Evolutionary conservation across 2,329 filamentous ascomycete genomes (phyloP), one percentile per base, ranked within the genome.

Genomic region (Fusarium austroafricanum): DNA sequence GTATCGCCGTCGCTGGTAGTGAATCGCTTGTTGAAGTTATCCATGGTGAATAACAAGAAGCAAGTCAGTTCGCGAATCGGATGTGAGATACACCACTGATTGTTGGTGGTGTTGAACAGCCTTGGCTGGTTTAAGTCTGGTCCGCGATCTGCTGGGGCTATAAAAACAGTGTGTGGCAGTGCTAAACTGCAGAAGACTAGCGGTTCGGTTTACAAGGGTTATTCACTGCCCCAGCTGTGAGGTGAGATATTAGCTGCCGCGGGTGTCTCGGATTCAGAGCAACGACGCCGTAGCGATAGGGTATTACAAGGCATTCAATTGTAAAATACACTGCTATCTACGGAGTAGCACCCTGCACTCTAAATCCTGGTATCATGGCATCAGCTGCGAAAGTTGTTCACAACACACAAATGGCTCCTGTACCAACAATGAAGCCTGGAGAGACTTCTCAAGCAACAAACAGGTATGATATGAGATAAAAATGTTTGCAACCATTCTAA

Each of bases 21-120:
- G 6, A 65, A 50, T 2, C 14, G 21, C 4, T 65, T 65, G 10
- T 53, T 40, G 5, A 61, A 47, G n/a, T 43, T 37, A 4, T 38
- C 18, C 59, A 60, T 62, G 33, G 8, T 8, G 14, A 3, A 14
- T 12, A 55, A 0, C 15, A n/a, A n/a, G n/a, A 20, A 8, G 6
- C 2, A 12, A 29, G 3, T 35, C 14, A 35, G n/a, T 23, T 33
- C 21, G 7, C 31, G 18, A 39, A 44, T 33, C 18, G 43, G 23
- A 33, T 12, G n/a, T 17, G 20, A 31, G 26, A 39, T 6, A 10
- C 6, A 4, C 2, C 14, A 15, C 10, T 21, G 14, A 15, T 12
- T 17, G 10, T 26, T 26, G 21, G 14, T 31, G n/a, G 21, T 40
- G 29, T 21, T 35, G 50, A 37, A 35, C 10, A 5, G 3, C 14